Evolutionary conservation across 2,329 filamentous ascomycete species (phyloP).

Genomic region (Beauveria medogensis): DNA sequence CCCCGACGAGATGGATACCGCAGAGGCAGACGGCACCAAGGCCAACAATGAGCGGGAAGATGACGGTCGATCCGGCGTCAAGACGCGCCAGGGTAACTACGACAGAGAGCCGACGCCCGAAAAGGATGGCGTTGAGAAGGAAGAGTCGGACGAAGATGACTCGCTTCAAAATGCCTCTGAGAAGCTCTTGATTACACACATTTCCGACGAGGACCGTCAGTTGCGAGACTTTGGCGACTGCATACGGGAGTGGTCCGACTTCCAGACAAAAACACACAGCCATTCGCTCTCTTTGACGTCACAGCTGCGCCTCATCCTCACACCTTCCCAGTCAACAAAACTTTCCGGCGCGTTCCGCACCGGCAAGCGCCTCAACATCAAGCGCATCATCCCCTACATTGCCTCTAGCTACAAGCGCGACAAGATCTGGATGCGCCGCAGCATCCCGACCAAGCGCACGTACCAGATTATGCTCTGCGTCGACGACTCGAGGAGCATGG

Average conservation of each 20-base stretch:
- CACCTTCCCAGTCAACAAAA: slow-evolving; percentile 90
- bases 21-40: slow-evolving; percentile 23
- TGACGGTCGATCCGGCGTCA: slow-evolving; percentile 51
- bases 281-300: slow-evolving; percentile 87
- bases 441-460: slow-evolving; percentile 81
- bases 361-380: slow-evolving; percentile 97
- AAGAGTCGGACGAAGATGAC: slow-evolving; percentile 35
- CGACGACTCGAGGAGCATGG: slow-evolving; percentile 93
- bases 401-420: slow-evolving; percentile 97
- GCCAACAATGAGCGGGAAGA: slow-evolving; percentile 40
- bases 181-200: slow-evolving; percentile 66
- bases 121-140: slow-evolving; percentile 36
- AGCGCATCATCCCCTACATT: slow-evolving; percentile 98
- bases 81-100: slow-evolving; percentile 51
- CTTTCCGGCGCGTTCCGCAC: slow-evolving; percentile 95
- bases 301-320: slow-evolving; percentile 89
- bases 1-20: slow-evolving; percentile 37
- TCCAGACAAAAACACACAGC: slow-evolving; percentile 75
- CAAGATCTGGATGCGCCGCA: slow-evolving; percentile 99
- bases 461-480: slow-evolving; percentile 98
- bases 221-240: slow-evolving; percentile 47
- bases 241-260: slow-evolving; percentile 72
- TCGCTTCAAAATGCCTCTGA: slow-evolving; percentile 45
- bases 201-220: slow-evolving; percentile 38
- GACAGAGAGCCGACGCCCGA: slow-evolving; percentile 41